Base-by-base conservation (phyloP, 2,329 filamentous ascomycete genomes). In the Nothophoma quercina region DNA sequence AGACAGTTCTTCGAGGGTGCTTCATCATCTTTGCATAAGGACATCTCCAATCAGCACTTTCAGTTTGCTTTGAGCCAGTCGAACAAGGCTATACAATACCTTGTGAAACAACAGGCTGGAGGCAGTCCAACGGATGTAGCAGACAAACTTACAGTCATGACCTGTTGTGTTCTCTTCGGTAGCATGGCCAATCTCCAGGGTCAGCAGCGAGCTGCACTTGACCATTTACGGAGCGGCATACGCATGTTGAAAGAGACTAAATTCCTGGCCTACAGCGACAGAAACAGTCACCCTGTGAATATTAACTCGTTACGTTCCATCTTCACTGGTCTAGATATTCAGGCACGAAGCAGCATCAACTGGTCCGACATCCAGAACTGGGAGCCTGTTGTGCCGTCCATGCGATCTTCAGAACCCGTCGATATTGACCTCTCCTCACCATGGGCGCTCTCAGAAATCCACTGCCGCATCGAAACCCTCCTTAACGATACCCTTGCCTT, bases 141-240 rank as follows among this genome's bases (percentile, higher is more conserved):
- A 6, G 62, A 71, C 9, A 72, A 60, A 44, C 48, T 71, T 16
- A 68, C 65, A 16, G 43, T 71, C 22, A 65, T 73, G 65, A 68
- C 68, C 18, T 66, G 59, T 18, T 67, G 65, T 33, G 55, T 73
- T 6, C 46, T 73, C 1, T 72, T 72, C 50, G 60, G 63, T 41
- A 71, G 59, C 44, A 60, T 72, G 53, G 64, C 66, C 10, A 70
- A 68, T 33, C 59, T 73, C 3, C 68, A 73, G 50, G 67, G 69
- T 7, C 67, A 73, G 29, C 65, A 69, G 22, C 52, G 40, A 25
- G 57, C 59, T 4, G 69, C 68, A 7, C 45, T 72, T 1, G 59
- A 65, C 21, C 70, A 73, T 46, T 49, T 71, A 10, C 62, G 68
- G 2, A 68, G 65, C 21, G 70, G 70, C 2, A 55, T 73, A 21